Conservation (phyloP, 345 rosid species). For the Populus tremula region DNA sequence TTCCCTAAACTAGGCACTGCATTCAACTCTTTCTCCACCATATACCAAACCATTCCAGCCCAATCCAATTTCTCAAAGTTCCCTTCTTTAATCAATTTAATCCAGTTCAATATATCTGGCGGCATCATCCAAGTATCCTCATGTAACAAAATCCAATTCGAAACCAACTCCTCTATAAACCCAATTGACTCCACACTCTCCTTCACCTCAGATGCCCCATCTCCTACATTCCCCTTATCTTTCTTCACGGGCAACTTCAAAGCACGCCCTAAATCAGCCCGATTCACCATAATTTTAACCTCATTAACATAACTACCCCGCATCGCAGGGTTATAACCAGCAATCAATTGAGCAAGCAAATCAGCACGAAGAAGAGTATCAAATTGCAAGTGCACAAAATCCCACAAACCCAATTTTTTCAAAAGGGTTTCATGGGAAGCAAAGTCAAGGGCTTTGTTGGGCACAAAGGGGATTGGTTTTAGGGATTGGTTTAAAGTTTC, state of each 20-base stretch:
- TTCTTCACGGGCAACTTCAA: constrained; percentile 56
- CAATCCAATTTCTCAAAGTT: constrained; percentile 72
- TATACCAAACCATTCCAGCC: constrained; percentile 72
- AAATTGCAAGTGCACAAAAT: constrained; percentile 68
- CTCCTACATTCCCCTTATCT: constrained; percentile 34
- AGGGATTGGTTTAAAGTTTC: constrained; percentile 38
- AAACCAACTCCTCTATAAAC: constrained; percentile 56
- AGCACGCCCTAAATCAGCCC: constrained; percentile 80
- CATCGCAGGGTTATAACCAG: constrained; percentile 33
- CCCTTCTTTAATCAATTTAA: constrained; percentile 47
- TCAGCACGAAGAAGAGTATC: constrained; percentile 47
- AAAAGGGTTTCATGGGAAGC: constrained; percentile 53
- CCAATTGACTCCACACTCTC: constrained; percentile 48
- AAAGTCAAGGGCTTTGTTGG: constrained; percentile 55
- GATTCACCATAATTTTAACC: constrained; percentile 49
- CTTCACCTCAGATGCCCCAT: constrained; percentile 28
- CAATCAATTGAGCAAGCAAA: constrained; percentile 61
- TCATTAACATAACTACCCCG: constrained; percentile 66
- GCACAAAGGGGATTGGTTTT: constrained; percentile 63
- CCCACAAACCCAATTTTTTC: constrained; percentile 74
- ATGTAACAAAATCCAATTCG: constrained; percentile 64
- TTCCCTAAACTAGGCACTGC: constrained; percentile 38
- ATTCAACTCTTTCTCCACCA: constrained; percentile 80
- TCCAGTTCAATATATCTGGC: constrained; percentile 45
- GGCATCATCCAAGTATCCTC: constrained; percentile 88